Percentiles rank a stretch among this genome's conserved stretches.
Evolutionary conservation across 352 stramenopile species (phyloP).

Genomic region (Phytophthora podocarpi): DNA sequence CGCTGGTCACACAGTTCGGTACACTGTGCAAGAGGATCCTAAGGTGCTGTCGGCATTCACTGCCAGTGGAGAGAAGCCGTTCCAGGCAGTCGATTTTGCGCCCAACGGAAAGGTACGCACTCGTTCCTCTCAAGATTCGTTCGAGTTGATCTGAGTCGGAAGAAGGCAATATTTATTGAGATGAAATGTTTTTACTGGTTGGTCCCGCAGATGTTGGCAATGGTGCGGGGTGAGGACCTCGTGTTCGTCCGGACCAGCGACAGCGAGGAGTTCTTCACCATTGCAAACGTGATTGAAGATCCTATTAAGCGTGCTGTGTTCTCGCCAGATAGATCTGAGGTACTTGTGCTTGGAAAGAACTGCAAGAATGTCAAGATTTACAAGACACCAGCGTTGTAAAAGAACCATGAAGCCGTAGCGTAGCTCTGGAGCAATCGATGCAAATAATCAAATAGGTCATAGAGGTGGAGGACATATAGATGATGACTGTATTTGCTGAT

Average conservation of each 20-base stretch:
- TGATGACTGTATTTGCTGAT: slow-evolving; percentile 20
- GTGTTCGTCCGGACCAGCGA: slow-evolving; percentile 64
- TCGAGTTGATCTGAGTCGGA: background rate
- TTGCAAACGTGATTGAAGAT: slow-evolving; percentile 69
- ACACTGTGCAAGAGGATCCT: slow-evolving; percentile 78
- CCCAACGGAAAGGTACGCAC: slow-evolving; percentile 66
- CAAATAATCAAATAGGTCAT: slow-evolving; percentile 5
- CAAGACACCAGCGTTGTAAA: slow-evolving; percentile 51
- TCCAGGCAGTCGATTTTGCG: slow-evolving; percentile 66
- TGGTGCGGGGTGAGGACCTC: slow-evolving; percentile 56
- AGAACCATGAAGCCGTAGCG: background rate
- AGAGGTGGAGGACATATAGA: slow-evolving; percentile 17
- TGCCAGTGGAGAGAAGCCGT: slow-evolving; percentile 54
- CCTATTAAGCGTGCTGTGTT: slow-evolving; percentile 68
- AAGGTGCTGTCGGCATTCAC: slow-evolving; percentile 71
- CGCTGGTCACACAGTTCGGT: slow-evolving; percentile 52
- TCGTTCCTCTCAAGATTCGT: no score
- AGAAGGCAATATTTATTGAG: no score
- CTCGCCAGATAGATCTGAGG: slow-evolving; percentile 58
- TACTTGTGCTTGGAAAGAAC: slow-evolving; percentile 69
- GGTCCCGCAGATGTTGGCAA: slow-evolving; percentile 52
- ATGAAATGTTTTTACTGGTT: background rate
- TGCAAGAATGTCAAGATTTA: slow-evolving; percentile 77
- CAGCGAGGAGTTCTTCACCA: slow-evolving; percentile 51
- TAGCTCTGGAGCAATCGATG: background rate